Conservation (phyloP, 2,329 filamentous ascomycete genomes). For the Ceratocystis harringtonii region DNA sequence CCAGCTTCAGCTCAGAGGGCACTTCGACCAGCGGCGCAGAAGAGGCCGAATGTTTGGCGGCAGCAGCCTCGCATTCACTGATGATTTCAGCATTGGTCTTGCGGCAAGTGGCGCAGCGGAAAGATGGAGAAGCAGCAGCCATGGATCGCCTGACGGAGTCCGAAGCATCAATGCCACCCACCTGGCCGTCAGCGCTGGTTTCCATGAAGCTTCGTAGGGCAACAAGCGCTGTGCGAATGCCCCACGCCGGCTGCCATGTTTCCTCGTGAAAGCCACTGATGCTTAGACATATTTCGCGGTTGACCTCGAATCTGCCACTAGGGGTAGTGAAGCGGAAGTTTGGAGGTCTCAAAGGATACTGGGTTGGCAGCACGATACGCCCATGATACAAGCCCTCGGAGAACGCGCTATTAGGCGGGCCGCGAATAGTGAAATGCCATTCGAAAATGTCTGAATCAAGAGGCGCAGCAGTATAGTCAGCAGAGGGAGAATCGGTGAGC, state of each 20-base stretch:
- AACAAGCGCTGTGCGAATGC: conserved; percentile 73
- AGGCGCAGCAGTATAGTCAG: conserved; percentile 73
- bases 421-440: conserved; percentile 97
- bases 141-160: conserved; percentile 52
- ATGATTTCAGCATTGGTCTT: conserved; percentile 62
- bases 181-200: conserved; percentile 69
- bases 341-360: conserved; percentile 82
- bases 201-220: conserved; percentile 85
- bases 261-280: conserved; percentile 95
- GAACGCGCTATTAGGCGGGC: conserved; percentile 69
- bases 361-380: conserved; percentile 75
- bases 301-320: conserved; percentile 83
- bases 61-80: conserved; percentile 47
- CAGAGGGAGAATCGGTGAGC: conserved; percentile 61
- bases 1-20: conserved; percentile 46
- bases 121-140: conserved; percentile 50
- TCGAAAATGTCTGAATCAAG: conserved; percentile 86
- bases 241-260: conserved; percentile 98
- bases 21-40: conserved; percentile 24
- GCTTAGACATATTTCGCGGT: conserved; percentile 88
- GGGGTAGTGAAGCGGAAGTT: conserved; percentile 93
- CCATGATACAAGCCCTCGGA: conserved; percentile 81
- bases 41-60: conserved; percentile 14
- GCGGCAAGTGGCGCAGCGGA: conserved; percentile 55
- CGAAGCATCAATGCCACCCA: conserved; percentile 72